Base-by-base conservation (phyloP, 2,329 filamentous ascomycete genomes). In the Xylaria hypoxylon region DNA sequence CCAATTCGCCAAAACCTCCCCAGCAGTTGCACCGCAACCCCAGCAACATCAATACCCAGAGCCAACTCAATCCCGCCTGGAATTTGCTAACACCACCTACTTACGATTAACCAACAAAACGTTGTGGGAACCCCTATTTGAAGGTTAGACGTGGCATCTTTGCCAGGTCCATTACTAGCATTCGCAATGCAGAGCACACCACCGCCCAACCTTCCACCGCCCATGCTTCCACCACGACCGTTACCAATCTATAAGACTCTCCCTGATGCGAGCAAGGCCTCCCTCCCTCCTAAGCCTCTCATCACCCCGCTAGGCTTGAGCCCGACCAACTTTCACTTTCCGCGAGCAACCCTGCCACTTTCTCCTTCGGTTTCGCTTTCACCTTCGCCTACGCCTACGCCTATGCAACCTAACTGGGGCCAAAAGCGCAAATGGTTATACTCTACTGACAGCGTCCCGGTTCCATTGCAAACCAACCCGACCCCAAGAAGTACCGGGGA, bases 181-280 rank as follows among this genome's bases (percentile, higher is more conserved):
- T 47, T 56, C 19, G 33, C 31, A 28, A 64, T 69, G 59, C 45
- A 51, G 28, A 6, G 24, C 10, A 50, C 53, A 62, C 38, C 42
- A 24, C 45, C 40, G 19, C 48, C 15, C 26, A 44, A 50, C 11
- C 35, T 28, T 24, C 38, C 62, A 3, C 2, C 47, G 8, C 57
- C n/a, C n/a, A n/a, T n/a, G n/a, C n/a, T 28, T 24, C 38, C 62
- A 3, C 2, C 47, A 13, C 57, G 38, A 40, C 57, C 56, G 26
- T 11, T 33, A 7, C 6, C n/a, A 1, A n/a, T 15, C 13, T 51
- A 65, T 31, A 65, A 53, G 28, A 48, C 38, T 19, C 61, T 64
- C 8, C 65, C 61, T 11, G 57, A 68, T 53, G 61, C 65, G 13
- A 65, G 62, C 57, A 64, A 59, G 2, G 61, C 65, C 38, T 24